Base-by-base conservation (phyloP, 306 rosid genomes). In the Pterocarpus macrocarpus region DNA sequence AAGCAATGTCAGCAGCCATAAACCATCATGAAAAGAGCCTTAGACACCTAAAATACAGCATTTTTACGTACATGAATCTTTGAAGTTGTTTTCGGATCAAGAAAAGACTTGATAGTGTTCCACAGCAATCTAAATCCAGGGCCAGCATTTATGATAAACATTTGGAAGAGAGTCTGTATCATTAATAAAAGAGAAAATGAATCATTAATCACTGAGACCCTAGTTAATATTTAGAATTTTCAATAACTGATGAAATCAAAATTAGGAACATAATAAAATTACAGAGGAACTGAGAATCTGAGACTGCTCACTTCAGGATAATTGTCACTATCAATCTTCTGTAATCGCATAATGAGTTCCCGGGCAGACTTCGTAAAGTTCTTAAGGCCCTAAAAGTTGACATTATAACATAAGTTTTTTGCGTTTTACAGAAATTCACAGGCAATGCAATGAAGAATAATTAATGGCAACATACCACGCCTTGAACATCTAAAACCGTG, bases 91-190 rank as follows among this genome's bases (percentile, higher is more conserved):
- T 88, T 94, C 47, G 99, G 99, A 88, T 95, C 99, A 5, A 95
- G 91, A 65, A 95, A 95, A 75, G 92, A 84, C 86, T 95, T 95
- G 65, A 95, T 90, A 32, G 97, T 88, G 88, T 78, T 93, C 99
- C 97, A 95, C 12, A 93, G 86, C 73, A 95, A 82, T 87, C 99
- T 91, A 85, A 95, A 95, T 77, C 99, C 99, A 61, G 94, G 92
- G 77, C 99, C 98, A 78, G 98, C 99, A 88, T 95, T 95, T 79
- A 95, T 95, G 72, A 95, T 92, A 82, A 91, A 93, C 99, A 95
- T 95, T 88, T 95, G 98, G 82, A 81, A 86, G 53, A 95, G 96
- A 76, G 99, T 95, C 99, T 95, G 94, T 52, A 81, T 78, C 73
- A 73, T 80, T 2, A 35, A 41, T 33, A 73, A 47, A 58, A 75